Conservation (phyloP, 23 red algal genomes). For the Cyanidioschyzon merolae region DNA sequence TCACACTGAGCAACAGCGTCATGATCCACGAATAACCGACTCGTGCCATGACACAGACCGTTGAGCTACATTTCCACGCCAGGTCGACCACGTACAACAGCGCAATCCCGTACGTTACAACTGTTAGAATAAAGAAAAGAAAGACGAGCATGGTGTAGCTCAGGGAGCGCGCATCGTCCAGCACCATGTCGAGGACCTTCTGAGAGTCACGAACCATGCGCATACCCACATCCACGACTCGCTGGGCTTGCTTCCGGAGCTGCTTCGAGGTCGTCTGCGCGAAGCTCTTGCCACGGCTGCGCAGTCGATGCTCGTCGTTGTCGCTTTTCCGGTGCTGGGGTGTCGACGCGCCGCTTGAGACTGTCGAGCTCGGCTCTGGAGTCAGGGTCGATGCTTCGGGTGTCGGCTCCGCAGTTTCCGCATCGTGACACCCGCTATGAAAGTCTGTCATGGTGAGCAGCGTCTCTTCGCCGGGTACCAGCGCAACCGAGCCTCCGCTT, state of each 20-base stretch:
- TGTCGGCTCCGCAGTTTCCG: background rate
- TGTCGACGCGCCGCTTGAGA: background rate
- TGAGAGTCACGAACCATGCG: conserved; percentile 6
- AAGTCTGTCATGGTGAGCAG: conserved; percentile 9
- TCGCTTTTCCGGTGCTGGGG: background rate
- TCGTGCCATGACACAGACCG: conserved; percentile 5
- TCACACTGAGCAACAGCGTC: conserved; percentile 7
- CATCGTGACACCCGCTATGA: background rate
- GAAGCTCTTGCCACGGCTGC: background rate
- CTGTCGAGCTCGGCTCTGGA: background rate
- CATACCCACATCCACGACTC: background rate
- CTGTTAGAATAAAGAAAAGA: background rate
- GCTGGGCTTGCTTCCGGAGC: conserved; percentile 3
- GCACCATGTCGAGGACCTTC: conserved; percentile 5
- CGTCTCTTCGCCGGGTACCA: conserved; percentile 13
- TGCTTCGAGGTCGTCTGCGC: background rate
- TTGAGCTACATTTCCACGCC: background rate
- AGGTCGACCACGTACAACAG: background rate
- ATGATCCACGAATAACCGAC: conserved; percentile 15
- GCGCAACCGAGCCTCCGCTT: conserved; percentile 1
- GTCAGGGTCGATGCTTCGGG: background rate
- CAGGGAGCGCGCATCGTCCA: conserved; percentile 18
- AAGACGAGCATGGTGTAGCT: conserved; percentile 9
- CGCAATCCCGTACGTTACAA: conserved; percentile 3
- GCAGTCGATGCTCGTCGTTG: background rate